Evolutionary conservation across 1,284 basidiomycete genomes (phyloP).

Genomic region (Pascua guehoae): DNA sequence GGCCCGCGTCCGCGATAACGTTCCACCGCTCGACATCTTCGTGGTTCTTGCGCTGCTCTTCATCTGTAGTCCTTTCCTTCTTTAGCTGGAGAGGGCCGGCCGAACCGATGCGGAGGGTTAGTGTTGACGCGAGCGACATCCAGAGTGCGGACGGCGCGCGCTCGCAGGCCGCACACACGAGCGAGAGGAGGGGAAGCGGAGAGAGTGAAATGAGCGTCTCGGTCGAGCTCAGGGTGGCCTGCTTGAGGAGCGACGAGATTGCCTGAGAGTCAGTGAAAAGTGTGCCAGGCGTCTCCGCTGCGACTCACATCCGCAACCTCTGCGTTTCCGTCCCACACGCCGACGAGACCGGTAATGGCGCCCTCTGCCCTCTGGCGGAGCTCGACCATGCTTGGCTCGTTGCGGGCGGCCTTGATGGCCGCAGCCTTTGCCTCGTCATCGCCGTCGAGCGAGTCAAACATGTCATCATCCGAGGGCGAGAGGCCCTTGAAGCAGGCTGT

Average conservation of each 20-base stretch:
- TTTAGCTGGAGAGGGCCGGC: slow-evolving; percentile 50
- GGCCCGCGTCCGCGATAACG: slow-evolving; percentile 52
- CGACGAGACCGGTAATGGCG: slow-evolving; percentile 60
- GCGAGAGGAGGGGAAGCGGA: slow-evolving; percentile 68
- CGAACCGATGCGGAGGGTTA: slow-evolving; percentile 73
- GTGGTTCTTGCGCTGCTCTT: slow-evolving; percentile 25
- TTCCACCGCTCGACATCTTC: slow-evolving; percentile 33
- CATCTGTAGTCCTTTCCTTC: slow-evolving; percentile 27
- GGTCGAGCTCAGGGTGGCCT: slow-evolving; percentile 35
- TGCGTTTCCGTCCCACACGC: slow-evolving; percentile 70
- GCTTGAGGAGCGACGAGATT: slow-evolving; percentile 40
- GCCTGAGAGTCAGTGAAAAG: slow-evolving; percentile 16
- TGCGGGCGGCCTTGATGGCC: slow-evolving; percentile 58
- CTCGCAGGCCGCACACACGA: slow-evolving; percentile 71
- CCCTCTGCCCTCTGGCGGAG: slow-evolving; percentile 63
- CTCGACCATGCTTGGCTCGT: slow-evolving; percentile 61
- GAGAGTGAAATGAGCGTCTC: slow-evolving; percentile 72
- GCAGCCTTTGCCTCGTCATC: slow-evolving; percentile 51
- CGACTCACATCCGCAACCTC: slow-evolving; percentile 64
- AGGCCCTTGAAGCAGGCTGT: slow-evolving; percentile 79
- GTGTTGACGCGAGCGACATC: slow-evolving; percentile 72
- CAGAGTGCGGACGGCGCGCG: slow-evolving; percentile 73
- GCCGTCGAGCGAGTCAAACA: slow-evolving; percentile 52
- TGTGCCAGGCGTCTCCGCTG: slow-evolving; percentile 48
- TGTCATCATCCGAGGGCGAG: slow-evolving; percentile 67